phyloP scores from a whole-genome alignment of 164 flowering plant genomes.

The Nymphaea colorata region DNA sequence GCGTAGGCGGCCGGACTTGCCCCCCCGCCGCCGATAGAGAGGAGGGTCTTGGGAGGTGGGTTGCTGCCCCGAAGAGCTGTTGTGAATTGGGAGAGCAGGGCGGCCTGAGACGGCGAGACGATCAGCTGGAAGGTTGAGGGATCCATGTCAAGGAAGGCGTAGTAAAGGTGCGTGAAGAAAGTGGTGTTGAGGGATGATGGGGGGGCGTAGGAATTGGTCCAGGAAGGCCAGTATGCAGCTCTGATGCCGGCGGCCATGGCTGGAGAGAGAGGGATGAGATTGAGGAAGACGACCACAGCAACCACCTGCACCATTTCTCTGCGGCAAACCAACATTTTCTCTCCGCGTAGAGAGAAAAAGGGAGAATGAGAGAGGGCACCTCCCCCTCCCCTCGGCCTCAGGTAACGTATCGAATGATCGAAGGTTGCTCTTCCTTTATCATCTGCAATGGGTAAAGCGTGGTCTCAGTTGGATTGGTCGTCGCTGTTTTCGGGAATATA shows the following conservation, averaged over 20 bases:
- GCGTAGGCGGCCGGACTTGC: constrained; percentile 8
- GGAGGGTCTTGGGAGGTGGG: constrained; percentile 17
- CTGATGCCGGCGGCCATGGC: constrained; percentile 4
- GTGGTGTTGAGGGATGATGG: constrained; percentile 19
- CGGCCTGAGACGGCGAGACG: constrained; percentile 11
- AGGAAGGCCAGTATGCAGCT: constrained; percentile 26
- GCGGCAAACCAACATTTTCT: no score
- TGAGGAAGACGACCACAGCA: no score
- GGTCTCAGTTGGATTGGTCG: no score
- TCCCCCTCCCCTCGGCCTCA: no score
- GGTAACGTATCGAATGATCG: no score
- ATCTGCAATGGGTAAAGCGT: no score
- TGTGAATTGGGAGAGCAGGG: constrained; percentile 14
- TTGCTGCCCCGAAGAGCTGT: constrained; percentile 9
- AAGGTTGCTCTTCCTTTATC: no score
- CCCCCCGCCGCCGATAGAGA: constrained; percentile 31
- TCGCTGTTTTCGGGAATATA: no score
- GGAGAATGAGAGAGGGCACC: no score
- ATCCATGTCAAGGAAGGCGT: constrained; percentile 19
- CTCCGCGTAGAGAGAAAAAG: no score
- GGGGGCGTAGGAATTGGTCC: constrained; percentile 3
- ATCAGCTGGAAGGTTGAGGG: constrained; percentile 14
- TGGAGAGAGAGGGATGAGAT: neutral
- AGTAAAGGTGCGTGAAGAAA: constrained; percentile 30
- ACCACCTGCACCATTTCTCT: no score